Percentiles rank a stretch among this genome's conserved stretches.
These are phyloP conservation scores for Rhododendron ovatum DNA, from an alignment of 148 eudicot genomes.

Conservation along the genomic window DNA sequence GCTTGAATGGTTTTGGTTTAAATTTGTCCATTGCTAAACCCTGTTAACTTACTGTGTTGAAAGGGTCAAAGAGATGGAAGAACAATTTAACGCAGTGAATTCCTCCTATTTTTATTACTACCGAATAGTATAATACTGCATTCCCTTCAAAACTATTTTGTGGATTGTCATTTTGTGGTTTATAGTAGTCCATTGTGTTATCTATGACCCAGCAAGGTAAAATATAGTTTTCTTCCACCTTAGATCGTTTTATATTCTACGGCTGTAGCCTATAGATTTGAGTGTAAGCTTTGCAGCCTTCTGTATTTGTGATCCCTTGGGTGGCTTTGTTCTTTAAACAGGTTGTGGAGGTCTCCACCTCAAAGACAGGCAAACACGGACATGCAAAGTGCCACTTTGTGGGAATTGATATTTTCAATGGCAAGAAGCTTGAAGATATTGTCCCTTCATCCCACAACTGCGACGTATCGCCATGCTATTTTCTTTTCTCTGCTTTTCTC, in stretches of 20 bases:
- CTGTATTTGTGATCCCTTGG: not conserved
- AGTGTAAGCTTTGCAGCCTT: not conserved
- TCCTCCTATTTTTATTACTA: not conserved
- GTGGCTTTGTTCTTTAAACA: not conserved
- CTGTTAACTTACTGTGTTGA: not conserved
- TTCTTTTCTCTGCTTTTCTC: not conserved
- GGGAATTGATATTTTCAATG: conserved; percentile 51
- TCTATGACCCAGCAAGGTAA: not conserved
- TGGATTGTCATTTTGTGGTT: not conserved
- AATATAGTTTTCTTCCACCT: not conserved
- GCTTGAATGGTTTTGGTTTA: not conserved
- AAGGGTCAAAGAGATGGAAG: not conserved
- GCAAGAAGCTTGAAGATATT: conserved; percentile 55
- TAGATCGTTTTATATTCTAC: not conserved
- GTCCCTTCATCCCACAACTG: conserved; percentile 50
- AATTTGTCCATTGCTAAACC: not conserved
- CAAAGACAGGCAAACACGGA: conserved; percentile 67
- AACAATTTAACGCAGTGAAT: not conserved
- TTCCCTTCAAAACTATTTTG: not conserved
- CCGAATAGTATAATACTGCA: not conserved
- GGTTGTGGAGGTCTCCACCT: conserved; percentile 58
- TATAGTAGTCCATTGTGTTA: not conserved
- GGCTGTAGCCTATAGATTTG: not conserved
- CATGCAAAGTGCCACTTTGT: conserved; percentile 66
- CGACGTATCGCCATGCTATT: conserved; percentile 19